Base-by-base conservation (phyloP, 2,329 filamentous ascomycete species). In the Tolypocladium album region DNA sequence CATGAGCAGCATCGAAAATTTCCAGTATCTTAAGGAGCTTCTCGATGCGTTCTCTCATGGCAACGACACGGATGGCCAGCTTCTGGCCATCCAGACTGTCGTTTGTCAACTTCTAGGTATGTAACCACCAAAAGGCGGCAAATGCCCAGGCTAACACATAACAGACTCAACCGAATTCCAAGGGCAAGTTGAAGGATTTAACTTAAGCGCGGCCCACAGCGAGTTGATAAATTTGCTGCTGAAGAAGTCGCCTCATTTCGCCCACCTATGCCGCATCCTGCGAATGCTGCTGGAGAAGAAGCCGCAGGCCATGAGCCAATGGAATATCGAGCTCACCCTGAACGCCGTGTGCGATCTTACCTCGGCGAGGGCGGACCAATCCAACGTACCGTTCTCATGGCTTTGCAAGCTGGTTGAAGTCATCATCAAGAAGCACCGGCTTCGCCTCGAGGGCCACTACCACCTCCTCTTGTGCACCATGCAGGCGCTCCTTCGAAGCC, bases 401-500 rank as follows among this genome's bases (percentile, higher is more conserved):
- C 71, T 83, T 20, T 85, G 79, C 72, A 78, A 76, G 58, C 74
- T 88, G 11, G 72, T 84, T 24, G 81, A 84, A 59, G 72, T 76
- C 27, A 72, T 87, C 43, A 80, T 88, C 67, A 80, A 79, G 67
- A 81, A 83, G 56, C 83, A 87, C 69, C 76, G 85, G 5, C 75
- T 84, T 52, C 82, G 85, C 12, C 74, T 88, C 1, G 80, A 86
- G 65, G 84, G 83, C 2, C 84, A 85, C 63, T 83, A 84, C 65
- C 84, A 86, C 66, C 72, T 87, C 53, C 74, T 87, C 6, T 71
- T 85, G 55, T 71, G 77, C 42, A 72, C 78, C 2, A 72, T 88
- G 61, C 81, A 85, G 65, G 72, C 78, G 4, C 79, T 88, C n/a
- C 76, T 88, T 42, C 72, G 74, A 27, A 76, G 77, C 42, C 77